Evolutionary conservation across 306 rosid species (phyloP).

Genomic region (Rosa lucieae): DNA sequence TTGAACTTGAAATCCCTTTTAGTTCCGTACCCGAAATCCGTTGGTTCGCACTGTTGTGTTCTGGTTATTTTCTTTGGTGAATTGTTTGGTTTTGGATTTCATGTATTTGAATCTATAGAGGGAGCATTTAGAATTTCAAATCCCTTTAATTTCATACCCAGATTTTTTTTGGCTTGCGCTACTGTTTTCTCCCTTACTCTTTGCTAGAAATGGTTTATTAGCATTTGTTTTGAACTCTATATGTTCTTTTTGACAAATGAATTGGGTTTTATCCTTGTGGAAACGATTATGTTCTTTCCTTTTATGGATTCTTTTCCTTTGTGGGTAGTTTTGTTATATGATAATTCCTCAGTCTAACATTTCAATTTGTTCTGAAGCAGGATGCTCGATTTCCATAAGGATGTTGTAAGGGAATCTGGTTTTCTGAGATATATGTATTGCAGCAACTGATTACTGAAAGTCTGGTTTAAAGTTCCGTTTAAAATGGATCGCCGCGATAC

Average conservation of each 20-base stretch:
- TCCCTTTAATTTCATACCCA: neutral
- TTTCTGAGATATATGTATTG: slow-evolving; percentile 35
- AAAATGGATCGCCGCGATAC: slow-evolving; percentile 95
- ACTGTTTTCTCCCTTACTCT: neutral
- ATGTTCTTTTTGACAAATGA: neutral
- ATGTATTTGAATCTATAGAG: neutral
- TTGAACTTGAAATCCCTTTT: neutral
- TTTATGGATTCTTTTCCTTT: neutral
- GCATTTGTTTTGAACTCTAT: neutral
- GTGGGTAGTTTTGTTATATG: neutral
- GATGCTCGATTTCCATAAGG: slow-evolving; percentile 46
- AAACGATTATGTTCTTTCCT: neutral
- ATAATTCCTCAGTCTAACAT: slow-evolving; percentile 26
- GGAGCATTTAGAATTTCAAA: slow-evolving; percentile 6
- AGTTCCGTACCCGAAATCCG: neutral
- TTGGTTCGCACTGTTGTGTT: neutral
- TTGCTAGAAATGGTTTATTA: neutral
- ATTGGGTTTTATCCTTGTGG: neutral
- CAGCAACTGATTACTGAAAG: slow-evolving; percentile 43
- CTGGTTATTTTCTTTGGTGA: neutral
- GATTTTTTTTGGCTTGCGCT: no score
- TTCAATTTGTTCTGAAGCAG: slow-evolving; percentile 43
- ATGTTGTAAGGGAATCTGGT: slow-evolving; percentile 37
- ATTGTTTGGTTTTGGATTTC: neutral
- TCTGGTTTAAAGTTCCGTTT: slow-evolving; percentile 31